A percentile compares a stretch with the other conserved stretches of the same genome.
phyloP scores from a whole-genome alignment of 2,329 filamentous ascomycete genomes.

The Daldinia sp. region DNA sequence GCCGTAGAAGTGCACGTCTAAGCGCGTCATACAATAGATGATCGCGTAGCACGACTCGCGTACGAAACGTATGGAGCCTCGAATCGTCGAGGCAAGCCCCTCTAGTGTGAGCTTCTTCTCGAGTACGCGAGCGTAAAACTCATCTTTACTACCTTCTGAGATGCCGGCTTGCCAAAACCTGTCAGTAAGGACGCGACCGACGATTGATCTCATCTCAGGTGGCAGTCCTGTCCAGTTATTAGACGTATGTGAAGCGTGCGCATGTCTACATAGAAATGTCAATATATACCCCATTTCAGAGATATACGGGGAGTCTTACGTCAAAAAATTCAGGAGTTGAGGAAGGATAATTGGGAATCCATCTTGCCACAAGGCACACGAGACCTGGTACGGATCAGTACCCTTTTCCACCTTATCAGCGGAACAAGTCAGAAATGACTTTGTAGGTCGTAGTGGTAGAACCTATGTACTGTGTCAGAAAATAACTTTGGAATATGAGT shows the following conservation, averaged over 20 bases:
- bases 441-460: conserved; percentile 86
- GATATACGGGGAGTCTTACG: conserved; percentile 57
- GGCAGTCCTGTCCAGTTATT: conserved; percentile 85
- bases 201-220: conserved; percentile 78
- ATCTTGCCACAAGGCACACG: conserved; percentile 86
- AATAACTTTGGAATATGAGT: background rate
- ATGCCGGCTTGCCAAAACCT: conserved; percentile 99
- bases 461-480: conserved; percentile 56
- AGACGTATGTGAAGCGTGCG: conserved; percentile 90
- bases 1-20: conserved; percentile 92
- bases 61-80: conserved; percentile 88
- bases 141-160: conserved; percentile 93
- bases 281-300: conserved; percentile 18
- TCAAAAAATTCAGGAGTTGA: conserved; percentile 85
- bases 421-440: conserved; percentile 91
- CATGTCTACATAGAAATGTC: conserved; percentile 67
- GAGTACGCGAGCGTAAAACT: conserved; percentile 93
- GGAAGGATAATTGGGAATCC: conserved; percentile 86
- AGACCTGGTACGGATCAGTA: conserved; percentile 78
- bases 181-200: conserved; percentile 88
- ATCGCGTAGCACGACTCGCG: conserved; percentile 95
- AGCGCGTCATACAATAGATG: conserved; percentile 89
- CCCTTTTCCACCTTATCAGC: conserved; percentile 87
- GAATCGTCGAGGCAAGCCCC: conserved; percentile 92
- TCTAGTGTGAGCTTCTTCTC: conserved; percentile 91